phyloP scores from a whole-genome alignment of 2,329 filamentous ascomycete species.

The Xylariaceae sp. region DNA sequence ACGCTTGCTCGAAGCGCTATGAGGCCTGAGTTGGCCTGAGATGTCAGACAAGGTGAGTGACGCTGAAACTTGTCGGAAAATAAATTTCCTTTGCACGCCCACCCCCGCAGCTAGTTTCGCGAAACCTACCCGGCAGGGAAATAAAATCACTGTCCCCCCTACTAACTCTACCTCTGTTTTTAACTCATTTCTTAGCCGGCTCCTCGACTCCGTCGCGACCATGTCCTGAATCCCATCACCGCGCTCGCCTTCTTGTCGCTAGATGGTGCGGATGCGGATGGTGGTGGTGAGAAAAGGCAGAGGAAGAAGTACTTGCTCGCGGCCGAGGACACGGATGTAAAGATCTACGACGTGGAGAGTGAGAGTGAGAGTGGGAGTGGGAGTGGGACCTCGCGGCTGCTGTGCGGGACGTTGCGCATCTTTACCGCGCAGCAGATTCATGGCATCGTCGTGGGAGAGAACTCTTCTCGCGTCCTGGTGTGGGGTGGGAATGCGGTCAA shows the following conservation, averaged over 20 bases:
- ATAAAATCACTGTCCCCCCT: too few species aligned
- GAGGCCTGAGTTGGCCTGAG: too few species aligned
- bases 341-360: constrained; percentile 43
- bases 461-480: constrained; percentile 45
- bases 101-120: too few species aligned
- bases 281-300: background rate
- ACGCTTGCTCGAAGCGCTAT: too few species aligned
- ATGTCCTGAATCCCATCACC: constrained; percentile 52
- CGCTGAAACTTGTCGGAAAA: too few species aligned
- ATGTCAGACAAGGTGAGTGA: too few species aligned
- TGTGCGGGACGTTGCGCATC: constrained; percentile 42
- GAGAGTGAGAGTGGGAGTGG: too few species aligned
- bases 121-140: too few species aligned
- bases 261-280: too few species aligned
- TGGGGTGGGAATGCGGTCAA: constrained; percentile 67
- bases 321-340: constrained; percentile 55
- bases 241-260: constrained; percentile 48
- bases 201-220: constrained; percentile 27
- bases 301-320: constrained; percentile 43
- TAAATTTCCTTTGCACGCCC: too few species aligned
- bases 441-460: constrained; percentile 53
- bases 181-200: too few species aligned
- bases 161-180: too few species aligned
- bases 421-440: constrained; percentile 70
- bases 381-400: constrained; percentile 28